Evolutionary conservation across 2,329 filamentous ascomycete genomes (phyloP), one percentile per base, ranked within the genome.

Genomic region (Bipolaris zeicola): DNA sequence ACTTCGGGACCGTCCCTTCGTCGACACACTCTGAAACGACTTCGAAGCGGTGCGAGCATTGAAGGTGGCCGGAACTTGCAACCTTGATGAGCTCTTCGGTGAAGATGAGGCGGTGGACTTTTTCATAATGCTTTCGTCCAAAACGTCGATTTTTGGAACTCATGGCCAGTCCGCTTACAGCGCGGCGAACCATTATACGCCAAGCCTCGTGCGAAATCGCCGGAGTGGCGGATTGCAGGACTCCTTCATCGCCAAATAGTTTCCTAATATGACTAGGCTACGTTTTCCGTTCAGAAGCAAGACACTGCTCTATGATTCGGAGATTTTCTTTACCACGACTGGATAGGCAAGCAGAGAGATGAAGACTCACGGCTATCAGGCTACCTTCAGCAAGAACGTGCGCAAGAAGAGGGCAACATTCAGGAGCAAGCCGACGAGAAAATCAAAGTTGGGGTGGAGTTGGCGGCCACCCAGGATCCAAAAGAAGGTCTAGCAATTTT

Each of bases 211-310:
- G 0, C 44, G 59, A 0, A 68, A 78, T 14, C 66, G 82, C 3
- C 57, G 76, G 0, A 61, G 59, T 1, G 71, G 76, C 3, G 80
- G 80, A 0, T 56, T 80, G 0, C 16, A 16, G 69, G 80, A 60
- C 1, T 77, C 76, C 1, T 68, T 71, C 1, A 48, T 69, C 4
- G 43, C 56, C 5, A 22, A 22, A 82, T 3, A 76, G 78, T 1
- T 50, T 64, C 5, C 63, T 83, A 0, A 52, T 76, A 0, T 82
- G 78, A 5, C 60, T 77, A 1, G 82, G 82, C 0, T 81, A 79
- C 56, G 66, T 81, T 31, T 31, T 22, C 18, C 38, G 38, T 16
- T 22, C 18, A 10, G 7, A 42, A 42, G 10, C 5, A 16, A 16
- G 24, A 16, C 16, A 42, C 18, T 10, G n/a, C 16, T 13, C n/a